Conservation (phyloP, 78 protist species). For the Protostelium mycophagum region DNA sequence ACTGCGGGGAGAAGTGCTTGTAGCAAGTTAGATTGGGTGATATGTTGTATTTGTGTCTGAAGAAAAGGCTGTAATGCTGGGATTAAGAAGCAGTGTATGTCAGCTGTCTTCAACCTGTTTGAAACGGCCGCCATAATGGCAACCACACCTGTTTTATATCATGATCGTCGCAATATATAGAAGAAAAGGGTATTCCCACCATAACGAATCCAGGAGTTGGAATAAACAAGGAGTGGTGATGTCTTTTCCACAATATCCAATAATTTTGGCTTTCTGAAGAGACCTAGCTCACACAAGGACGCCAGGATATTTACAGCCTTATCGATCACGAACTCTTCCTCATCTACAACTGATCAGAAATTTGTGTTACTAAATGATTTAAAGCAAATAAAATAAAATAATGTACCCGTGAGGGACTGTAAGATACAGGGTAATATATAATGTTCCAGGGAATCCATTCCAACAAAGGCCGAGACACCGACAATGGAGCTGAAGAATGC, state of each 20-base stretch:
- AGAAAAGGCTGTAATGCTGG: not conserved
- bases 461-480: constrained; percentile 52
- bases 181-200: constrained; percentile 11
- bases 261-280: constrained; percentile 42
- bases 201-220: constrained; percentile 63
- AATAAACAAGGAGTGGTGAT: constrained; percentile 53
- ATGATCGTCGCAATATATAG: not conserved
- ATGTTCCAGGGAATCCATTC: constrained; percentile 50
- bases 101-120: not conserved
- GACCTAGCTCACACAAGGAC: constrained; percentile 21
- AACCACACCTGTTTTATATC: not conserved
- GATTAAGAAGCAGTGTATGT: not conserved
- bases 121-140: not conserved
- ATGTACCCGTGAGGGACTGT: constrained; percentile 12
- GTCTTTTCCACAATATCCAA: constrained; percentile 33
- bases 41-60: not conserved
- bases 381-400: too few species aligned
- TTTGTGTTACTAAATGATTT: too few species aligned
- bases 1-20: not conserved
- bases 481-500: constrained; percentile 60
- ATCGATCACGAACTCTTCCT: constrained; percentile 63
- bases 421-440: constrained; percentile 47
- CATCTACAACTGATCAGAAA: constrained; percentile 13
- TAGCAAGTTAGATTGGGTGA: not conserved
- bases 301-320: constrained; percentile 31